These are phyloP conservation scores for Cystobasidium ongulense DNA, from an alignment of 768 basidiomycete genomes.

Conservation along the genomic window DNA sequence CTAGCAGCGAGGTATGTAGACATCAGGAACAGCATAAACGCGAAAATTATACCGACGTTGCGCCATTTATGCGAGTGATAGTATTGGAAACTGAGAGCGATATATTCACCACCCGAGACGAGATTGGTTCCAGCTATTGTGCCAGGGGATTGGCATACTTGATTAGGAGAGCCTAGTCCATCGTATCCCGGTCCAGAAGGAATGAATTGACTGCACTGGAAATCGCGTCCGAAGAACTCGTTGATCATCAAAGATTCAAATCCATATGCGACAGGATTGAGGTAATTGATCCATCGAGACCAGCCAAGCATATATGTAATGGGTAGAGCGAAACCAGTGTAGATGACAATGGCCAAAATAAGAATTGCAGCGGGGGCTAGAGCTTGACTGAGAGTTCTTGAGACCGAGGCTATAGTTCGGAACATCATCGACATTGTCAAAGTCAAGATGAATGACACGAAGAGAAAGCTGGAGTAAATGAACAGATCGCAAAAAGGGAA, in stretches of 20 bases:
- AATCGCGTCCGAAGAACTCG: slow-evolving; percentile 66
- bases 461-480: slow-evolving; percentile 44
- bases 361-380: slow-evolving; percentile 44
- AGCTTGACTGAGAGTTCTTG: slow-evolving; percentile 17
- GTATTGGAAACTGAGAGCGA: slow-evolving; percentile 40
- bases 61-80: slow-evolving; percentile 43
- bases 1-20: slow-evolving; percentile 43
- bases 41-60: slow-evolving; percentile 44
- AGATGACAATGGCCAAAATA: slow-evolving; percentile 47
- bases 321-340: slow-evolving; percentile 46
- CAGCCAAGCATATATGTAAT: slow-evolving; percentile 46
- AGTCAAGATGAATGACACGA: slow-evolving; percentile 46
- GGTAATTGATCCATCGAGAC: slow-evolving; percentile 53
- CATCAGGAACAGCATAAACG: slow-evolving; percentile 42
- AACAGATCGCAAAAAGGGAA: too few species aligned
- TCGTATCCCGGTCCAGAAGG: slow-evolving; percentile 43
- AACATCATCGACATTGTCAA: slow-evolving; percentile 48
- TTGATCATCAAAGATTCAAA: slow-evolving; percentile 76
- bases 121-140: slow-evolving; percentile 39
- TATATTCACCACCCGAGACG: slow-evolving; percentile 43
- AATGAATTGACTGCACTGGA: slow-evolving; percentile 45
- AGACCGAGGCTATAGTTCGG: slow-evolving; percentile 39
- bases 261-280: slow-evolving; percentile 69
- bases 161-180: slow-evolving; percentile 34
- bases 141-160: slow-evolving; percentile 43